Conservation (phyloP, 2,329 filamentous ascomycete species). For the Plenodomus biglobosus region DNA sequence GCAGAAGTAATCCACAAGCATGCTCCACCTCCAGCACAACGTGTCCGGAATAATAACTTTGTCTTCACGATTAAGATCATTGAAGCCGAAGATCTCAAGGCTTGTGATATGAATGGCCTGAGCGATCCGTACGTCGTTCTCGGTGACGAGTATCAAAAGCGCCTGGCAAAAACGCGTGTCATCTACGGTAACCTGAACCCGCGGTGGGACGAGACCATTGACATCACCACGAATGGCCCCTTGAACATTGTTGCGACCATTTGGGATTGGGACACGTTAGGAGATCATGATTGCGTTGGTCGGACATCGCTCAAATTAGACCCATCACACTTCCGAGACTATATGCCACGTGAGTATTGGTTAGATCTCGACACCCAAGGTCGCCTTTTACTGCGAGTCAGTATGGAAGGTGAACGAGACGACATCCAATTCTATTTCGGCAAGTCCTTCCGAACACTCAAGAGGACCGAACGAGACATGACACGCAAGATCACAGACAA, state of each 20-base stretch:
- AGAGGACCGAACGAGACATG: slow-evolving; percentile 97
- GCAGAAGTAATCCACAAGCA: slow-evolving; percentile 76
- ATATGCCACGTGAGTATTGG: slow-evolving; percentile 95
- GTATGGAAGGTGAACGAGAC: slow-evolving; percentile 97
- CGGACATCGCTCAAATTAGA: slow-evolving; percentile 98
- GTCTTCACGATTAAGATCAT: slow-evolving; percentile 99
- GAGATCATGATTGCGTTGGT: slow-evolving; percentile 96
- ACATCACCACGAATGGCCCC: slow-evolving; percentile 88
- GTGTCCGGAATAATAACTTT: slow-evolving; percentile 76
- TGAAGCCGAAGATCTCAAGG: slow-evolving; percentile 94
- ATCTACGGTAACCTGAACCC: slow-evolving; percentile 90
- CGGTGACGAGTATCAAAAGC: slow-evolving; percentile 96
- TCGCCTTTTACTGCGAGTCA: slow-evolving; percentile 82
- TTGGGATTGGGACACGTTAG: slow-evolving; percentile 97
- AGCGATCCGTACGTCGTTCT: slow-evolving; percentile 98
- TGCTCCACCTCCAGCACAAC: slow-evolving; percentile 70
- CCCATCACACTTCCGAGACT: slow-evolving; percentile 94
- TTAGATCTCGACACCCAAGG: slow-evolving; percentile 96
- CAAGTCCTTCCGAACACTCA: slow-evolving; percentile 92
- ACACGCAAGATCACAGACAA: slow-evolving; percentile 97
- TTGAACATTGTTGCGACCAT: slow-evolving; percentile 95
- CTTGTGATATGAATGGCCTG: slow-evolving; percentile 91
- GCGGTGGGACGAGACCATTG: slow-evolving; percentile 94
- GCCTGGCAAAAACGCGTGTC: slow-evolving; percentile 89
- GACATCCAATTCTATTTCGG: slow-evolving; percentile 99